Evolutionary conservation across 2,329 filamentous ascomycete genomes (phyloP).

Genomic region (Sporothrix protearum): DNA sequence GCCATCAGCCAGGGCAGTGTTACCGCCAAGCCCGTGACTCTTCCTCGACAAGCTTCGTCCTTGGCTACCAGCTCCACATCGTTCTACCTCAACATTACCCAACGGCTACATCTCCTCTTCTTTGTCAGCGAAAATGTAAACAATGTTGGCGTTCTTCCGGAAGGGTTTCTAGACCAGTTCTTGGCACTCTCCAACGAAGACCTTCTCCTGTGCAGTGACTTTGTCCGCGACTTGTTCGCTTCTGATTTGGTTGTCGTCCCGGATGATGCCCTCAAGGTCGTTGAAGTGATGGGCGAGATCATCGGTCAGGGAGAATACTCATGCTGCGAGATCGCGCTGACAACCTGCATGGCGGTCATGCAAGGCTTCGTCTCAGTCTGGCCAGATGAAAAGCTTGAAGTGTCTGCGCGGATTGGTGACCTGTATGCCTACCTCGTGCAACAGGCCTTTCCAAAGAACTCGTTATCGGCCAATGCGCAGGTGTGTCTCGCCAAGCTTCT

Average conservation of each 20-base stretch:
- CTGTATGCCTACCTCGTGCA: slow-evolving; percentile 76
- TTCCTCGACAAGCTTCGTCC: slow-evolving; percentile 47
- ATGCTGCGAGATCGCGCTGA: slow-evolving; percentile 70
- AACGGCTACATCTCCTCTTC: slow-evolving; percentile 46
- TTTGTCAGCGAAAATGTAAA: slow-evolving; percentile 42
- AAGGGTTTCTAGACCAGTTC: slow-evolving; percentile 49
- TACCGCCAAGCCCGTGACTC: slow-evolving; percentile 37
- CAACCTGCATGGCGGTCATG: slow-evolving; percentile 65
- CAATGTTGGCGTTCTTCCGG: slow-evolving; percentile 50
- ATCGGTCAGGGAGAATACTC: slow-evolving; percentile 59
- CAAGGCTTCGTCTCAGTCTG: slow-evolving; percentile 61
- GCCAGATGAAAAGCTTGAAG: slow-evolving; percentile 54
- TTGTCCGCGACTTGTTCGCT: slow-evolving; percentile 51
- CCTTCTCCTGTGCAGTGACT: slow-evolving; percentile 48
- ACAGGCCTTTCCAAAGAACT: slow-evolving; percentile 61
- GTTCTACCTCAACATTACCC: slow-evolving; percentile 48
- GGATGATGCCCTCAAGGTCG: slow-evolving; percentile 45
- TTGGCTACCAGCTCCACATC: slow-evolving; percentile 43
- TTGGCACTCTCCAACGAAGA: slow-evolving; percentile 51
- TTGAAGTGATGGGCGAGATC: slow-evolving; percentile 51
- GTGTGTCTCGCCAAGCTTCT: slow-evolving; percentile 65
- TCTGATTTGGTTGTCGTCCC: slow-evolving; percentile 52
- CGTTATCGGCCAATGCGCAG: slow-evolving; percentile 67
- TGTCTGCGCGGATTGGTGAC: slow-evolving; percentile 66
- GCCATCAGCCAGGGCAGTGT: slow-evolving; percentile 50